Evolutionary conservation across 2,329 filamentous ascomycete species (phyloP).

Genomic region (Paraphoma chrysanthemicola): DNA sequence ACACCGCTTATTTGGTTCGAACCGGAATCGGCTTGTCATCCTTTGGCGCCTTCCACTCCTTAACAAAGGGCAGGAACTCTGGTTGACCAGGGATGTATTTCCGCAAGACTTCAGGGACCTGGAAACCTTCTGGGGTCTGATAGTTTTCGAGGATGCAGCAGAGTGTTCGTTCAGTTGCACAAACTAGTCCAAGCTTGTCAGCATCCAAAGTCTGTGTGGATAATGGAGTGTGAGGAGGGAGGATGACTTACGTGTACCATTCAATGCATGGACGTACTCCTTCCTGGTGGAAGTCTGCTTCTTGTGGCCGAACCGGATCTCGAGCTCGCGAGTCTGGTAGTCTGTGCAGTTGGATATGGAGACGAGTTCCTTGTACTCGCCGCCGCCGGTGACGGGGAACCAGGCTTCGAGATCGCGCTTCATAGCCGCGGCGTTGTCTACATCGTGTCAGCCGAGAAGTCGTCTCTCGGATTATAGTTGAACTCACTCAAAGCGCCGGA

Average conservation of each 20-base stretch:
- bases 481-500: conserved; percentile 79
- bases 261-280: conserved; percentile 92
- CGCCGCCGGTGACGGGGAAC: conserved; percentile 63
- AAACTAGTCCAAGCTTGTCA: conserved; percentile 60
- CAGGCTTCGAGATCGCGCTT: conserved; percentile 97
- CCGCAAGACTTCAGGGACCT: conserved; percentile 44
- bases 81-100: conserved; percentile 85
- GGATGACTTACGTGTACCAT: conserved; percentile 65
- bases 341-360: conserved; percentile 98
- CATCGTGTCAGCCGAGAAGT: conserved; percentile 3
- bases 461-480: too few relatives aligned
- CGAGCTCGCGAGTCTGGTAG: conserved; percentile 92
- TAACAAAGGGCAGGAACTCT: conserved; percentile 86
- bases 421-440: conserved; percentile 64
- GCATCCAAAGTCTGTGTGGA: neutral
- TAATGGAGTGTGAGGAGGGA: neutral
- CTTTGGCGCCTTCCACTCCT: conserved; percentile 63
- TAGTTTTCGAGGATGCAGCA: conserved; percentile 98
- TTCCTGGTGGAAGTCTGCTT: conserved; percentile 77
- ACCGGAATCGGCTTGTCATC: conserved; percentile 34
- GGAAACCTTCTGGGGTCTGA: conserved; percentile 78
- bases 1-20: conserved; percentile 22
- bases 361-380: conserved; percentile 98
- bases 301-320: conserved; percentile 91
- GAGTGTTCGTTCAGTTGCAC: conserved; percentile 87